Conservation (phyloP, 345 rosid species). For the Erysimum cheiranthoides region DNA sequence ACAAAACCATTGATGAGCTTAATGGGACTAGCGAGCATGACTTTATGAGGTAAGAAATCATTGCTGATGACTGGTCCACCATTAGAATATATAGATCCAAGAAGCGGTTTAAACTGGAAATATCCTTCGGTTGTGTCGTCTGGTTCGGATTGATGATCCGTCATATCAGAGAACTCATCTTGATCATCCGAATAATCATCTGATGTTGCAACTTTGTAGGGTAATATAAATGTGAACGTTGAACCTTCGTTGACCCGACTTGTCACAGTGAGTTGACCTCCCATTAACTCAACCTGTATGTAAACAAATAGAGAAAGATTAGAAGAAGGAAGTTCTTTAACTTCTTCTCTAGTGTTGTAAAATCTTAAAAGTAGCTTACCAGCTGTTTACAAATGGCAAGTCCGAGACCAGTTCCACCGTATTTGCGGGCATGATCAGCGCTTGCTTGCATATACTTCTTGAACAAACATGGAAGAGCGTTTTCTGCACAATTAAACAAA, state of each 20-base stretch:
- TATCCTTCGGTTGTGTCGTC: constrained; percentile 76
- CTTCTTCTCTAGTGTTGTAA: background rate
- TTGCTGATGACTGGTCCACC: constrained; percentile 12
- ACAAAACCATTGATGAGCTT: constrained; percentile 37
- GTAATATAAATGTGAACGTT: constrained; percentile 84
- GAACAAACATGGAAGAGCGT: constrained; percentile 82
- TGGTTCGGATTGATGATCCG: constrained; percentile 56
- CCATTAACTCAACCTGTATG: constrained; percentile 91
- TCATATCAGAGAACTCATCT: constrained; percentile 79
- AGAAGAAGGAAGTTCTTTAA: background rate
- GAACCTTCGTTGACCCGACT: constrained; percentile 85
- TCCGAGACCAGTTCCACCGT: constrained; percentile 97
- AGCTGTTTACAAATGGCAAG: constrained; percentile 98
- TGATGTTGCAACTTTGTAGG: constrained; percentile 69
- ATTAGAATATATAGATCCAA: constrained; percentile 47
- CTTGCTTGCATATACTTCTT: constrained; percentile 97
- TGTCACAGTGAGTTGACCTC: constrained; percentile 86
- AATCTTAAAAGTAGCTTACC: constrained; percentile 50
- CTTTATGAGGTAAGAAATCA: constrained; percentile 45
- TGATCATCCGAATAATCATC: constrained; percentile 73
- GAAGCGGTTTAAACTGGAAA: constrained; percentile 78
- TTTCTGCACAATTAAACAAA: constrained; percentile 58
- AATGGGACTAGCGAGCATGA: constrained; percentile 51
- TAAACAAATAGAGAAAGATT: constrained; percentile 8
- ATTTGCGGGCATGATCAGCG: constrained; percentile 92